Conservation (phyloP, 768 basidiomycete species). For the Candolleomyces eurysporus region DNA sequence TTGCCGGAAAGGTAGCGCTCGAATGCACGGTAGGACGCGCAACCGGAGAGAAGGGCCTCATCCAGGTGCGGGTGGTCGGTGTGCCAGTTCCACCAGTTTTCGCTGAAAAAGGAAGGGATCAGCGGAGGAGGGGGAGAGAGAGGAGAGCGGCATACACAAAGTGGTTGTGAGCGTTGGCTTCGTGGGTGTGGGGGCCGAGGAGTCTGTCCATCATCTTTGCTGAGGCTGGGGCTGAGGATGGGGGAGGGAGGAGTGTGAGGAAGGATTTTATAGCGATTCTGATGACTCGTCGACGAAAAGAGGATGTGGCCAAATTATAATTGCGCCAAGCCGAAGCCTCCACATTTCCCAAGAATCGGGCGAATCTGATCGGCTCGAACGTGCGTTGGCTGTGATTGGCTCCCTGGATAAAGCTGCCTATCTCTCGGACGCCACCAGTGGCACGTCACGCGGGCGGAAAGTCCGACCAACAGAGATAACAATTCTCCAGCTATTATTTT, state of each 20-base stretch:
- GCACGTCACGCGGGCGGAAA: too few relatives aligned
- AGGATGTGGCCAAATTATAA: constrained; percentile 14
- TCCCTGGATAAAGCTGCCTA: neutral
- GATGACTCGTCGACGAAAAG: constrained; percentile 11
- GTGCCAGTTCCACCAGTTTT: constrained; percentile 70
- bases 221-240: constrained; percentile 2
- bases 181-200: constrained; percentile 69
- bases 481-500: too few relatives aligned
- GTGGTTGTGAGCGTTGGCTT: constrained; percentile 68
- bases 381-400: constrained; percentile 21
- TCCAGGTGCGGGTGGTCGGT: constrained; percentile 65
- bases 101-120: constrained; percentile 37
- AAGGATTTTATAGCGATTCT: constrained; percentile 18
- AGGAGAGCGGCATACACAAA: constrained; percentile 49
- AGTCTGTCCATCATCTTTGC: constrained; percentile 59
- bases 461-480: too few relatives aligned
- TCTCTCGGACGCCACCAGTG: neutral
- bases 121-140: constrained; percentile 9
- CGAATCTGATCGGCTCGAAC: constrained; percentile 5
- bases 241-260: constrained; percentile 14
- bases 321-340: constrained; percentile 12
- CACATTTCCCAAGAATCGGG: neutral
- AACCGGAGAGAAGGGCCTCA: constrained; percentile 72
- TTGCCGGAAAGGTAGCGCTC: constrained; percentile 69
- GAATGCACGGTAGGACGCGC: constrained; percentile 79